Evolutionary conservation across 73 alveolate species (phyloP).

Genomic region (Paramecium sexaurelia): DNA sequence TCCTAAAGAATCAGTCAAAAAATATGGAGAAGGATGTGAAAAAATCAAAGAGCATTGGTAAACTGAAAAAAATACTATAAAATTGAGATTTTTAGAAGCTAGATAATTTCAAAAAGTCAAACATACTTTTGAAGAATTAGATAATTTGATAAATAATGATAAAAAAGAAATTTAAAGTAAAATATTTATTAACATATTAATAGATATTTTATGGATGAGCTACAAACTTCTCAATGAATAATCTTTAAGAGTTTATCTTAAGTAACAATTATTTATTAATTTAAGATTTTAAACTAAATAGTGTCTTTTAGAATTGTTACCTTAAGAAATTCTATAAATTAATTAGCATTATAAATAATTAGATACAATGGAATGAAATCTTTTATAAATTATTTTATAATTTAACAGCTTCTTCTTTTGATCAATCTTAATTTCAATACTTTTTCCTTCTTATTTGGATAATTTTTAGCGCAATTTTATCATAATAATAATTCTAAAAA

Average conservation of each 20-base stretch:
- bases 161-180: not conserved
- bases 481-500: not conserved
- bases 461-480: not conserved
- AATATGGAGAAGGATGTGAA: slow-evolving; percentile 7
- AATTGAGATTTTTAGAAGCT: slow-evolving; percentile 27
- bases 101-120: not conserved
- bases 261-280: not conserved
- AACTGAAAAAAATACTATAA: not conserved
- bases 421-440: no score
- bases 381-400: not conserved
- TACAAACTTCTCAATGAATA: not conserved
- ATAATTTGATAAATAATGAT: not conserved
- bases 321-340: slow-evolving; percentile 13
- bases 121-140: slow-evolving; percentile 15
- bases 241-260: slow-evolving; percentile 2
- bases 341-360: not conserved
- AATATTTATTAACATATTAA: not conserved
- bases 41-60: not conserved
- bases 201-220: slow-evolving; percentile 47
- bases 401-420: not conserved
- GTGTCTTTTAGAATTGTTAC: slow-evolving; percentile 2
- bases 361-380: not conserved
- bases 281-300: slow-evolving; percentile 8
- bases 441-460: no score
- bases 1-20: not conserved